These are phyloP conservation scores for Teratosphaeria zuluensis DNA, from an alignment of 2,329 filamentous ascomycete genomes.

Conservation along the genomic window DNA sequence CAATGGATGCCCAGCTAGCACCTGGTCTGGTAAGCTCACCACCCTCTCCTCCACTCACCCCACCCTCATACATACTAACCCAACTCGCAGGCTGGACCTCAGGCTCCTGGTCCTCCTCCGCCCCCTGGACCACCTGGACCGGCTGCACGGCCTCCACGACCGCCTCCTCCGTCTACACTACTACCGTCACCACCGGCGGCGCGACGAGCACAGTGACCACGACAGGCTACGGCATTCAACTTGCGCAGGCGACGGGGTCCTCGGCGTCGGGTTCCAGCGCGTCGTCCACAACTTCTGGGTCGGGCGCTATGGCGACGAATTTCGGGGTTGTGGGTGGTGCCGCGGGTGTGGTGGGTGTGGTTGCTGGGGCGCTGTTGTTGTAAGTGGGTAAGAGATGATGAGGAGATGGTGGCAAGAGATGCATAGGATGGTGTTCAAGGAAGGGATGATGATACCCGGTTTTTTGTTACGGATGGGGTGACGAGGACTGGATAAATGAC, in stretches of 20 bases:
- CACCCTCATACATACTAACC: background rate
- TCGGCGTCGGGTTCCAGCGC: constrained; percentile 1
- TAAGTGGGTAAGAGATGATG: constrained; percentile 1
- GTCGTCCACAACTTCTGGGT: constrained; percentile 9
- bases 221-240: constrained; percentile 22
- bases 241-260: constrained; percentile 17
- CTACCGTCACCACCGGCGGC: constrained; percentile 20
- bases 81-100: constrained; percentile 22
- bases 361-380: constrained; percentile 23
- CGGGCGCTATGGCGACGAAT: constrained; percentile 15
- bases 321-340: constrained; percentile 17
- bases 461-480: too few relatives aligned
- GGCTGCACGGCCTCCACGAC: constrained; percentile 25
- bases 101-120: constrained; percentile 20
- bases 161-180: constrained; percentile 19
- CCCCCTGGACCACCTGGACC: constrained; percentile 28
- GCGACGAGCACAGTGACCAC: constrained; percentile 13
- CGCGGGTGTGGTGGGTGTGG: constrained; percentile 20
- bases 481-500: too few relatives aligned
- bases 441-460: too few relatives aligned
- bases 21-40: constrained; percentile 21
- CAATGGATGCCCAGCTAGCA: constrained; percentile 22
- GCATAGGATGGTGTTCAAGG: too few relatives aligned
- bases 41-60: too few relatives aligned
- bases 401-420: too few relatives aligned